Base-by-base conservation (phyloP, 2,329 filamentous ascomycete genomes). In the Ophiobolus disseminans region DNA sequence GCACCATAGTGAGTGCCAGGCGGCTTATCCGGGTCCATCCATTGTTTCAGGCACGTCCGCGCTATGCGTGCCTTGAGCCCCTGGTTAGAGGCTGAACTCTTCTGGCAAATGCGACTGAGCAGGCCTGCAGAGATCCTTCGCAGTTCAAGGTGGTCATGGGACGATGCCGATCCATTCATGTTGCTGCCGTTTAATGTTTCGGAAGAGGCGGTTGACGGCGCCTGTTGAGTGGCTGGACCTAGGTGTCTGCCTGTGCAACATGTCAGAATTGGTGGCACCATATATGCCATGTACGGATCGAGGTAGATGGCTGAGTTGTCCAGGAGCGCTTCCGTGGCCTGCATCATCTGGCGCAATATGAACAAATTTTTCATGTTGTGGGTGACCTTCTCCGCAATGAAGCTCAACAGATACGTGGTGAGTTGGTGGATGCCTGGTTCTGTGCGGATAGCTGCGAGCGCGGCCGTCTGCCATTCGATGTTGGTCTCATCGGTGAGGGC, bases 401-500 rank as follows among this genome's bases (percentile, higher is more conserved):
- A 97, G 71, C 95, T 91, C 50, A 96, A 88, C 65, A 97, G 97
- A 75, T 99, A 99, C 0, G 94, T 94, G 21, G 96, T 86, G 8
- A 99, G 84, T 74, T 99, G 94, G 70, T 99, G 94, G 30, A 97
- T 83, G 28, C 93, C 93, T 0, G 94, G 91, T 67, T 99, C 94
- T 48, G 91, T 89, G 40, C 88, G 83, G 19, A 99, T 84, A 20
- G 90, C 95, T 42, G 90, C 88, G 25, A 97, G 82, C 0, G 91
- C 94, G 0, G 94, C 91, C 40, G 88, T 85, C 43, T 93, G 88
- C 68, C 96, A 86, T 55, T 95, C 89, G 56, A 96, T 91, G 11
- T 90, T 90, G 41, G 86, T 87, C 60, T 95, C 90, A 72, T 97
- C 91, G 50, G 97, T 82, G 37, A 99, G 83, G 9, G 94, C 93